phyloP scores from a whole-genome alignment of 345 rosid genomes.

The Gossypium anomalum region DNA sequence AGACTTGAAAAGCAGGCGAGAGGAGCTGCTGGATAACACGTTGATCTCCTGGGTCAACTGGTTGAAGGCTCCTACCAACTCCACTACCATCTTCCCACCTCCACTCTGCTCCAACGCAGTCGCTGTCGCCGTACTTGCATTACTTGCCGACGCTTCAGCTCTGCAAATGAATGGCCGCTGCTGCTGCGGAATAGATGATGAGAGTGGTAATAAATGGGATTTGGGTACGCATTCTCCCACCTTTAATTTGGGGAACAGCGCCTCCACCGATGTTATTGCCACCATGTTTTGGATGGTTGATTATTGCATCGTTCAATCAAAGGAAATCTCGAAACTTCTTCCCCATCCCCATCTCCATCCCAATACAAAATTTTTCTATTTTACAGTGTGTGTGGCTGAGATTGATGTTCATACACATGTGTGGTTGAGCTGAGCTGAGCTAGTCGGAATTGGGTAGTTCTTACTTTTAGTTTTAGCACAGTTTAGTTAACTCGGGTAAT shows the following conservation, averaged over 20 bases:
- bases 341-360: neutral
- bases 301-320: neutral
- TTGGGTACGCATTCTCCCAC: neutral
- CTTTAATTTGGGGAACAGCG: conserved; percentile 1
- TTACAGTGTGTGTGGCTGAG: neutral
- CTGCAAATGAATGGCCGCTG: neutral
- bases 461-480: neutral
- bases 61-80: conserved; percentile 94
- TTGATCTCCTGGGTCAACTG: conserved; percentile 82
- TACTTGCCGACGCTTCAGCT: conserved; percentile 7
- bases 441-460: neutral
- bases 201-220: neutral
- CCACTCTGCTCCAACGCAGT: conserved; percentile 62
- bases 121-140: conserved; percentile 18
- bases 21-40: conserved; percentile 70
- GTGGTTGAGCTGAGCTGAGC: neutral
- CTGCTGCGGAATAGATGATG: neutral
- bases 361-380: neutral
- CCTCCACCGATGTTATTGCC: conserved; percentile 5
- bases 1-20: conserved; percentile 69
- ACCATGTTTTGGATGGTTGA: neutral
- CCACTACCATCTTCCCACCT: conserved; percentile 95
- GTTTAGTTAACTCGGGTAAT: neutral
- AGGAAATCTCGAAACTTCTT: neutral
- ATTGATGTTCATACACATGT: neutral